phyloP scores from a whole-genome alignment of 2,329 filamentous ascomycete species.

The Ophiocordyceps camponoti-floridani region DNA sequence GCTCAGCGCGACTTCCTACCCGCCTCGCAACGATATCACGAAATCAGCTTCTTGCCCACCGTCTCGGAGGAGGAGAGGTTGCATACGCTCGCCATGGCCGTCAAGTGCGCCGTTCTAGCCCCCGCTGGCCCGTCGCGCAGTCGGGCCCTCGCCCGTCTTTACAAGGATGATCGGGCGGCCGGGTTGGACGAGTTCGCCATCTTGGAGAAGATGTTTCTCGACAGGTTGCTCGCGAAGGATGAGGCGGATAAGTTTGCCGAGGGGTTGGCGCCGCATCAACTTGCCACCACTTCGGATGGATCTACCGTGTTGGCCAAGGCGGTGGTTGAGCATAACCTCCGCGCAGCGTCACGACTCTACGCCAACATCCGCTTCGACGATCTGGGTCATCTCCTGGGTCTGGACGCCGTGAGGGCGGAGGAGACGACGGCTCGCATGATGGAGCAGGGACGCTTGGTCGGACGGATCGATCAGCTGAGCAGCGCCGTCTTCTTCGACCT shows the following conservation, averaged over 20 bases:
- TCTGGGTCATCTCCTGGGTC: conserved; percentile 58
- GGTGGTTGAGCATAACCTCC: conserved; percentile 88
- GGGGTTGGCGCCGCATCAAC: conserved; percentile 69
- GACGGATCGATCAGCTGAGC: conserved; percentile 88
- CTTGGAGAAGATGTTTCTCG: conserved; percentile 93
- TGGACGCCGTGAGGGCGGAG: conserved; percentile 69
- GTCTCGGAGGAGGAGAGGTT: conserved; percentile 79
- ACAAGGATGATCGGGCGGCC: conserved; percentile 76
- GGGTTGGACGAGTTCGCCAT: conserved; percentile 69
- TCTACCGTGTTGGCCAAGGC: conserved; percentile 86
- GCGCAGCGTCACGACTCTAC: conserved; percentile 67
- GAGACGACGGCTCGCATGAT: conserved; percentile 90
- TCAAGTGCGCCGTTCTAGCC: conserved; percentile 82
- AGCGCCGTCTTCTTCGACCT: conserved; percentile 72
- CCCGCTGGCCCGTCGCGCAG: conserved; percentile 77
- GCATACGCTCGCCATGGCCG: conserved; percentile 68
- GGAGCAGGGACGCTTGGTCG: conserved; percentile 75
- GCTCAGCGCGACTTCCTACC: conserved; percentile 78
- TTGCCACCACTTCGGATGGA: conserved; percentile 77
- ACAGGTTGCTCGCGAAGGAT: conserved; percentile 60
- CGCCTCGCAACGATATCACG: conserved; percentile 75
- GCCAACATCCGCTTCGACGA: conserved; percentile 60
- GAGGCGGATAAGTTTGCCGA: conserved; percentile 78
- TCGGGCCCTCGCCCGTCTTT: conserved; percentile 62
- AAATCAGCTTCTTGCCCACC: conserved; percentile 57